Percentiles rank a stretch among this genome's conserved stretches.
Evolutionary conservation across 2,329 filamentous ascomycete species (phyloP).

Genomic region (Colletotrichum siamense): DNA sequence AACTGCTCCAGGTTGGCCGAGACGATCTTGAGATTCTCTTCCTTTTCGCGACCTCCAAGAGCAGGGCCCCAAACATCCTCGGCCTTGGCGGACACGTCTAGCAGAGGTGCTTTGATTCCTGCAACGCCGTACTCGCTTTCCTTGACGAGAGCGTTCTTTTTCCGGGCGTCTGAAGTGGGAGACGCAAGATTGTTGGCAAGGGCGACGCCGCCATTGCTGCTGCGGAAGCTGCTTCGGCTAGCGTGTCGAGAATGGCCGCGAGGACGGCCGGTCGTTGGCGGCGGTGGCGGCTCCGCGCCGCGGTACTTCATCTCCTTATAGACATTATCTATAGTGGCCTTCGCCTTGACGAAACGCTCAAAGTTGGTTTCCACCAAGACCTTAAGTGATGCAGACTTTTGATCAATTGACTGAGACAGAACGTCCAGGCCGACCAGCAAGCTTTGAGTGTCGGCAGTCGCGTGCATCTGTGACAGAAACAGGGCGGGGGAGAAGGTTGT

Average conservation of each 20-base stretch:
- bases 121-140: conserved; percentile 90
- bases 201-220: conserved; percentile 44
- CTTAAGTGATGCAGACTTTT: conserved; percentile 96
- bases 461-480: conserved; percentile 92
- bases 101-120: conserved; percentile 85
- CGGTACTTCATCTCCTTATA: conserved; percentile 95
- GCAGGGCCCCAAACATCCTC: conserved; percentile 98
- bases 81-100: conserved; percentile 91
- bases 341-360: conserved; percentile 95
- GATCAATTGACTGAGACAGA: conserved; percentile 90
- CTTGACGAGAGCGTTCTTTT: conserved; percentile 90
- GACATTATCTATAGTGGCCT: conserved; percentile 97
- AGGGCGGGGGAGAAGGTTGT: conserved; percentile 93
- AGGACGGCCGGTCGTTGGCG: conserved; percentile 35
- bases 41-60: conserved; percentile 87
- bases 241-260: conserved; percentile 69
- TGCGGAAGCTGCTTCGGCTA: conserved; percentile 71
- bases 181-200: conserved; percentile 40
- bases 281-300: conserved; percentile 58
- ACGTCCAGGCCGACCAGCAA: conserved; percentile 83
- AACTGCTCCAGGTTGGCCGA: conserved; percentile 79
- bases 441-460: conserved; percentile 80
- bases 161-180: conserved; percentile 60
- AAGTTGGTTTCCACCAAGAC: conserved; percentile 98
- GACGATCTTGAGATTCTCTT: conserved; percentile 83